Evolutionary conservation across 2,329 filamentous ascomycete genomes (phyloP).

Genomic region (Chaetothyriales sp.): DNA sequence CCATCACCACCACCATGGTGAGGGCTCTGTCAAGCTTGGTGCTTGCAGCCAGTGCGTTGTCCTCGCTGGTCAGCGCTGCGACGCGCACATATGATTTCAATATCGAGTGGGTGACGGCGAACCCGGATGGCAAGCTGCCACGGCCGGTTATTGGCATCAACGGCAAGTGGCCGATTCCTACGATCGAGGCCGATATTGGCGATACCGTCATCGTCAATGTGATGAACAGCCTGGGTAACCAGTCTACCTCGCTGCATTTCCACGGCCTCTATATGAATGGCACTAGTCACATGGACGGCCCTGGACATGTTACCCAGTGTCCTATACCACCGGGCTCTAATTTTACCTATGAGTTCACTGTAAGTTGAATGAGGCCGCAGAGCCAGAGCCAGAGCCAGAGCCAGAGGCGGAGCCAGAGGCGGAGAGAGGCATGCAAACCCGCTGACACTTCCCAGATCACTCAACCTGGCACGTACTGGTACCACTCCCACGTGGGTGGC

Average conservation of each 20-base stretch:
- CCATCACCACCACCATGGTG: conserved; percentile 25
- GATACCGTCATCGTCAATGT: conserved; percentile 26
- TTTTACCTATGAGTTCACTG: conserved; percentile 56
- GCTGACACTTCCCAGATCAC: conserved; percentile 27
- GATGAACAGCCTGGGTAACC: conserved; percentile 26
- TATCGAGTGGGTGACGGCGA: conserved; percentile 54
- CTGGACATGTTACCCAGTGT: conserved; percentile 51
- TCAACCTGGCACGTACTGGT: conserved; percentile 66
- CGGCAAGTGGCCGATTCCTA: conserved; percentile 58
- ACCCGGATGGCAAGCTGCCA: conserved; percentile 52
- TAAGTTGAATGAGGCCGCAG: no score
- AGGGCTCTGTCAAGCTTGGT: conserved; percentile 31
- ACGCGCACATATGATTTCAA: conserved; percentile 47
- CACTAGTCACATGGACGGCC: conserved; percentile 56
- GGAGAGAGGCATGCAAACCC: background rate
- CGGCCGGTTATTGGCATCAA: conserved; percentile 65
- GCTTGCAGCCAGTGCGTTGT: conserved; percentile 18
- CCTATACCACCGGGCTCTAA: conserved; percentile 46
- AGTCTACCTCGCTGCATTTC: conserved; percentile 36
- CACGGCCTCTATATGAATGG: conserved; percentile 58
- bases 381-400: no score
- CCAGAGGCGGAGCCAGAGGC: no score
- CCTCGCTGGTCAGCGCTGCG: conserved; percentile 16
- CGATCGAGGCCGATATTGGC: conserved; percentile 25
- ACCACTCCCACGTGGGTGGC: conserved; percentile 52